Evolutionary conservation across 805 yeast species (phyloP), one percentile per base, ranked within the genome.

Genomic region (Lipomyces spencermartinsiae): DNA sequence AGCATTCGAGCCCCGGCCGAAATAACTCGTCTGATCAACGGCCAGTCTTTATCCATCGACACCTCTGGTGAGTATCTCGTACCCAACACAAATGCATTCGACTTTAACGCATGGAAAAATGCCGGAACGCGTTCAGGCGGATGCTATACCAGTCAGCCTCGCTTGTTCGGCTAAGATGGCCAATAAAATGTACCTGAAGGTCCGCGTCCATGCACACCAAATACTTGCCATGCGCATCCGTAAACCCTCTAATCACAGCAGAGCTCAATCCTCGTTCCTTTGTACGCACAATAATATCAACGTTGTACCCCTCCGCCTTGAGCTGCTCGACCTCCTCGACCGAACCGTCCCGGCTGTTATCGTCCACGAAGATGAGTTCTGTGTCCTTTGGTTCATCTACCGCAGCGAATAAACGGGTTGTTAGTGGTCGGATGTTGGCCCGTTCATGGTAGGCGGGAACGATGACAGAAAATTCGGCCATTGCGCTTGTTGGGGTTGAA

Each of bases 61-160:
- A 83, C 86, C 70, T 86, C 86, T 53, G 83, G 84, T n/a, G 86
- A 86, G 66, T 83, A 83, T 75, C 86, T 79, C 46, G 86, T 83
- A 66, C 86, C 86, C 62, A 83, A 76, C 29, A 79, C 85, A 64
- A 83, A 83, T 34, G 86, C 82, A 67, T 80, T 80, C 6, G 74
- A 74, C 74, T 78, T 79, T 69, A 84, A 74, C 8, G 80, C 75
- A 61, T 80, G 79, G 58, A 84, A 77, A 67, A 84, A 74, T 37
- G 78, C 80, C 61, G 86, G 86, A 9, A 83, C 85, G 65, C 80
- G 77, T 73, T 84, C 86, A 39, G 86, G 86, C 57, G 86, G 86
- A 73, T 84, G 86, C 75, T 83, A 85, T 25, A 25, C n/a, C 16
- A 10, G n/a, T 33, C 35, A 22, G 33, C 22, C 16, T 33, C 39